Evolutionary conservation across 2,329 filamentous ascomycete species (phyloP), one percentile per base, ranked within the genome.

Genomic region (Basipetospora chlamydospora): DNA sequence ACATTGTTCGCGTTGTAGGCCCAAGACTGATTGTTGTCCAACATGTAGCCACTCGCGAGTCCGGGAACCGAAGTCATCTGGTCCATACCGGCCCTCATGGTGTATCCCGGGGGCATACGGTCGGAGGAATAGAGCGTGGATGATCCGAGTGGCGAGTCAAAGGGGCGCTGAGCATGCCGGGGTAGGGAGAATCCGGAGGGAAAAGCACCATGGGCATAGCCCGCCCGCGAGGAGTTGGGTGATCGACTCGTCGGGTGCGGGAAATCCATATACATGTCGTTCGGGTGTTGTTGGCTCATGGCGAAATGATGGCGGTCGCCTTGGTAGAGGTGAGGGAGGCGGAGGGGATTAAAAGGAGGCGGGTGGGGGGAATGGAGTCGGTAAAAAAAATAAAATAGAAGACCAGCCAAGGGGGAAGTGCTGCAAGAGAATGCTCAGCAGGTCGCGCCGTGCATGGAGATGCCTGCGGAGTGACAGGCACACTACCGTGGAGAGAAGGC

Each of bases 211-310:
- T 46, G 51, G 28, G 39, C 59, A 44, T 69, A 71, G 39, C 63
- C 66, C 42, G 81, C 80, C 53, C 66, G 58, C 35, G 81, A 76
- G 22, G 79, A 76, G 51, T 73, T 77, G 26, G 84, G 83, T 44
- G 59, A 61, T 51, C 82, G 79, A 54, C 77, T 78, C 43, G 70
- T 49, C 23, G 62, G 51, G 28, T 40, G 37, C 16, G 57, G 58
- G 41, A 70, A 80, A 47, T 83, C 78, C 60, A 81, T 74, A 63
- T 83, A 86, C 67, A 80, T 75, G 42, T 82, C 76, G 55, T 68
- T 63, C 39, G 53, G 57, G 51, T 68, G 68, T 51, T 71, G 68
- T 46, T 63, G 57, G 47, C 61, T 63, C 64, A 66, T 68, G 39
- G 42, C 58, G 26, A 28, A 13, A 17, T n/a, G n/a, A n/a, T n/a